Evolutionary conservation across 2,329 filamentous ascomycete genomes (phyloP), one percentile per base, ranked within the genome.

Genomic region (Rhexocercosporidium sp.): DNA sequence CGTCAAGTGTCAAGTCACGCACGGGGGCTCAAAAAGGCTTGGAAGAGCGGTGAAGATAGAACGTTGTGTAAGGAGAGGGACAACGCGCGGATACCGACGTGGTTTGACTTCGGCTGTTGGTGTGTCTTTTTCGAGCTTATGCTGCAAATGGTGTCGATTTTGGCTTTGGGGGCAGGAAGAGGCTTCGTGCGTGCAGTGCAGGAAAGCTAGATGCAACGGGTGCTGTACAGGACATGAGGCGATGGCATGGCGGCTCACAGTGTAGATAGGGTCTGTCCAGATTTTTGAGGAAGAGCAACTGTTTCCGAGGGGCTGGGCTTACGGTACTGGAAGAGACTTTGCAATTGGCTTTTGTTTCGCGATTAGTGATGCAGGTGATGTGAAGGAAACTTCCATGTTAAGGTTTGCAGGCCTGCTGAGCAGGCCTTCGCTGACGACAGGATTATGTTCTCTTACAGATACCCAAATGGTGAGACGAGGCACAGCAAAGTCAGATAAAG

Each of bases 91-190:
- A 29, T 53, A 16, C 49, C 27, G 14, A 25, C 59, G 41, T 29
- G 20, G 27, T 61, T 61, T 61, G 59, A 49, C 59, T 46, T 41
- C 59, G 41, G 59, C 59, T 47, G 29, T 31, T 46, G 27, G 25
- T 61, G 16, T 47, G n/a, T n/a, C n/a, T n/a, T n/a, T n/a, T n/a
- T n/a, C n/a, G n/a, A n/a, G n/a, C n/a, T n/a, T n/a, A n/a, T n/a
- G n/a, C n/a, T n/a, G n/a, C n/a, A n/a, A n/a, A n/a, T n/a, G n/a
- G n/a, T n/a, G n/a, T n/a, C n/a, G n/a, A n/a, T 18, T 39, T 46
- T 22, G 57, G 25, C 8, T 47, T 61, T 61, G 39, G 59, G 59
- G 41, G 44, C 59, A 29, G 59, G 41, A 61, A 46, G 18, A 37
- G 59, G 31, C 31, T 59, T 22, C 31, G 54, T 61, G 41, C 39